Base-by-base conservation (phyloP, 108 stramenopile genomes). In the Skeletonema costatum region DNA sequence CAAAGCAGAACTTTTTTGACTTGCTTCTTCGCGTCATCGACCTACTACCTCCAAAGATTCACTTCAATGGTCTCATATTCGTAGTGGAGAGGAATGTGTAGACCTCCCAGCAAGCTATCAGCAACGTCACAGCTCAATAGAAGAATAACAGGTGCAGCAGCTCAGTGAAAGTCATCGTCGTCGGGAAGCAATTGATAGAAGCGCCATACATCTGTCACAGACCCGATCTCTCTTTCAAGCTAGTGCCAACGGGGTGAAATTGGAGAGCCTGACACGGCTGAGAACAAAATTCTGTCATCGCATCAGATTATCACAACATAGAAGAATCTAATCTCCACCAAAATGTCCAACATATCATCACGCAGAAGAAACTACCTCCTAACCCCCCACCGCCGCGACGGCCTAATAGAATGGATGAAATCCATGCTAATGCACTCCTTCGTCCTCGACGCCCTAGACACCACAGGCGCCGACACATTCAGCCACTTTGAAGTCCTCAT, bases 371-470 rank as follows among this genome's bases (percentile, higher is more conserved):
- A 97, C 70, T 97, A 96, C 69, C 83, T 96, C 35, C 80, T 97
- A 41, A 92, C 90, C 9, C 90, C 95, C 30, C 95, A 96, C 74
- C 85, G 95, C 25, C 78, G 95, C 32, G 97, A 97, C 87, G 93
- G 94, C 1, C 80, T 97, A 29, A 93, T 97, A 62, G 93, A 97
- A 85, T 96, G 93, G 93, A 96, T 97, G 95, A 97, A 97, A 74
- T 72, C 72, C 38, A 96, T 97, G 95, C 84, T 97, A 32, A 91
- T 85, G 84, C 97, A 97, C 63, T 81, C 80, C 75, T 96, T 97
- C 80, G 97, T 96, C 41, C 76, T 96, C 11, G 95, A 96, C 73
- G 85, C 87, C 3, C 82, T 97, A 42, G 94, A 92, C 19, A 89
- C 86, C 42, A 95, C 93, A 2, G 95, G 86, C 1, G 88, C 84